Evolutionary conservation across 768 basidiomycete genomes (phyloP), one percentile per base, ranked within the genome.

Genomic region (Coprinellus aureogranulatus): DNA sequence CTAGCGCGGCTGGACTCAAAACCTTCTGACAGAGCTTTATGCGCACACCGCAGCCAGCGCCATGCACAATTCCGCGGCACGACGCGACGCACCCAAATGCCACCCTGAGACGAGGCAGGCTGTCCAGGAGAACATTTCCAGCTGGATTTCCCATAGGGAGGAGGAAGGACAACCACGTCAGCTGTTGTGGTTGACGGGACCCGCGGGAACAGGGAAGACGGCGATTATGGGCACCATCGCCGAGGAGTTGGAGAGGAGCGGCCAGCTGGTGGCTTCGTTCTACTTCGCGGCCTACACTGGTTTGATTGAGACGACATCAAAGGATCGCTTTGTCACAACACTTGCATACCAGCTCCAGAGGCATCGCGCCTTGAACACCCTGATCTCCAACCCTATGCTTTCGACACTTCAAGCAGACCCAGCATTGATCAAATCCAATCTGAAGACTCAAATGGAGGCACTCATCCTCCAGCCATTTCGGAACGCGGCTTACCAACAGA

Each of bases 141-240:
- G n/a, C n/a, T n/a, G n/a, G n/a, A 40, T 54, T 34, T 6, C 6
- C 14, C 42, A n/a, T 16, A 22, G 39, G 16, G 8, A 23, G 31
- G 41, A 42, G n/a, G 37, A n/a, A 11, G 50, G 22, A 16, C 27
- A 3, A 2, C 26, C 50, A 20, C 23, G 10, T 4, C n/a, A 31
- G 5, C 16, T 54, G 53, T 27, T 54, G 5, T 54, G 53, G n/a
- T 12, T 54, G 22, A 42, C 34, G 23, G 53, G 53, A 23, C 31
- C 53, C 10, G 53, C 53, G 9, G 53, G 53, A 4, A n/a, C 53
- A 12, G 53, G 53, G 40, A 54, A 54, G n/a, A 40, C 53, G 10
- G 53, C 53, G 3, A 14, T 54, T 14, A 11, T 20, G 20, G 37
- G 42, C 23, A 54, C 30, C n/a, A 54, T 41, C 11, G 31, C 53